Conservation (phyloP, 768 basidiomycete genomes). For the Hypholoma sublateritium region DNA sequence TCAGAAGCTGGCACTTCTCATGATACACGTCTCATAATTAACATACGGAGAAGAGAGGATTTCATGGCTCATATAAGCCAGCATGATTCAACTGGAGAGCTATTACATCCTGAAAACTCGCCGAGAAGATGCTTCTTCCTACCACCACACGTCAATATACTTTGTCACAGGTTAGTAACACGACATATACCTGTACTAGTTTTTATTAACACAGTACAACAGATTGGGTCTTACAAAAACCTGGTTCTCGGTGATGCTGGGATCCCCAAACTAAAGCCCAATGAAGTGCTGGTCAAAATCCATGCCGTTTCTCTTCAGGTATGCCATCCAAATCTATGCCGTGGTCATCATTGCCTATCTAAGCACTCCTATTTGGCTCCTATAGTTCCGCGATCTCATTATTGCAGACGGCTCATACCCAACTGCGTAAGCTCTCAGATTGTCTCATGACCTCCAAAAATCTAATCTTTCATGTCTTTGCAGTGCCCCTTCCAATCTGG, state of each 20-base stretch:
- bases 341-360: background rate
- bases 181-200: background rate
- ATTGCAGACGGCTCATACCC: constrained; percentile 41
- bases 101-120: no score
- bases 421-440: constrained; percentile 20
- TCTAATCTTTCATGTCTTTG: no score
- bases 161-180: constrained; percentile 15
- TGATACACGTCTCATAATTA: no score
- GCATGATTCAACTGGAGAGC: no score
- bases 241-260: constrained; percentile 24
- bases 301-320: constrained; percentile 59
- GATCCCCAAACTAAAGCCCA: constrained; percentile 34
- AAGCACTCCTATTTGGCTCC: constrained; percentile 26
- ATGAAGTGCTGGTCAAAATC: constrained; percentile 55
- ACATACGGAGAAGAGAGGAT: no score
- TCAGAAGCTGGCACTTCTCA: no score
- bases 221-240: constrained; percentile 23
- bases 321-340: background rate
- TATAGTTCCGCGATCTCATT: constrained; percentile 50
- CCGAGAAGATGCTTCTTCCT: constrained; percentile 4
- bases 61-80: no score
- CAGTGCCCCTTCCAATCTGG: constrained; percentile 17
- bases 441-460: no score
- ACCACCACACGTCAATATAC: constrained; percentile 17
- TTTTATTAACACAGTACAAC: background rate